These are phyloP conservation scores for Urochloa ruziziensis DNA, from an alignment of 176 grass and related monocot species.

Conservation along the genomic window DNA sequence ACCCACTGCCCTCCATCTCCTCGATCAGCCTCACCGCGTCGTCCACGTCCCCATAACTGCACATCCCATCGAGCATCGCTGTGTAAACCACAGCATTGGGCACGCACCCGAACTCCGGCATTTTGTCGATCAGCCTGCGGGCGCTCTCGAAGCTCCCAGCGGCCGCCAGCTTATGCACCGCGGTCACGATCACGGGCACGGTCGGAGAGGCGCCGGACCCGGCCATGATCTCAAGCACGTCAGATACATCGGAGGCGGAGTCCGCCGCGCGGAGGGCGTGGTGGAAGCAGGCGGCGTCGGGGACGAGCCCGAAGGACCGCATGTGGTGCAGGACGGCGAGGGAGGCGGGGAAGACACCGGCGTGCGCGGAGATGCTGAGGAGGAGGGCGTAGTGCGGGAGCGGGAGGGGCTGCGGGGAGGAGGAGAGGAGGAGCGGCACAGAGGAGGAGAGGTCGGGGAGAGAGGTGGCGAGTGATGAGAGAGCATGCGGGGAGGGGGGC, in stretches of 20 bases:
- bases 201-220: conserved; percentile 35
- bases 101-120: conserved; percentile 57
- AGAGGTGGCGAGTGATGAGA: conserved; percentile 43
- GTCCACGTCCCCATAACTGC: conserved; percentile 40
- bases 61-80: conserved; percentile 65
- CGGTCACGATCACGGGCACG: conserved; percentile 47
- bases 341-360: conserved; percentile 40
- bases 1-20: conserved; percentile 51
- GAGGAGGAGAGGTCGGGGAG: conserved; percentile 46
- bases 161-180: conserved; percentile 55
- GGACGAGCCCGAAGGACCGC: conserved; percentile 39
- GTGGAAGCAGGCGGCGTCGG: conserved; percentile 56
- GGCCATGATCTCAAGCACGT: conserved; percentile 63
- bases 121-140: conserved; percentile 52
- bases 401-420: conserved; percentile 25
- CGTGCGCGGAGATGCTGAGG: conserved; percentile 38
- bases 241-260: conserved; percentile 9
- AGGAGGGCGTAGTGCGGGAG: conserved; percentile 48
- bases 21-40: conserved; percentile 34
- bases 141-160: conserved; percentile 48
- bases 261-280: conserved; percentile 33
- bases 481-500: conserved; percentile 33
- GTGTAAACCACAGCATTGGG: conserved; percentile 65
- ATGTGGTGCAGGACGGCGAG: conserved; percentile 49
- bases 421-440: conserved; percentile 49